Conservation (phyloP, 2,329 filamentous ascomycete species). For the Diaporthe ilicicola region DNA sequence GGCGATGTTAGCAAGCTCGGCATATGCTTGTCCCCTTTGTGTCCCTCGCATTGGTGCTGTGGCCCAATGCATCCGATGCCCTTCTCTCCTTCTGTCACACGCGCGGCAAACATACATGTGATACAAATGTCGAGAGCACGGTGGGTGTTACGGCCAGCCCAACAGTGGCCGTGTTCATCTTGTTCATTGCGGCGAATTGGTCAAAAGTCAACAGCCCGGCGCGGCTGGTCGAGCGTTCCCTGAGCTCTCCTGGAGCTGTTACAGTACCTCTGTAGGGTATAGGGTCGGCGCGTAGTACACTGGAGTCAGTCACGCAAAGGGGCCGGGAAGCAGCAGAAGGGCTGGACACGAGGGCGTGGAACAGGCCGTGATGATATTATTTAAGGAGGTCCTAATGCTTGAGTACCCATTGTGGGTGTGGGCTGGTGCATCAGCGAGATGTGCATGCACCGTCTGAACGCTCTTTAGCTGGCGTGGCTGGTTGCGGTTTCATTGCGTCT, state of each 20-base stretch:
- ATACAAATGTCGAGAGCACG: constrained; percentile 84
- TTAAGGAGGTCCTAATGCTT: constrained; percentile 21
- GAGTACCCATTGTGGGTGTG: constrained; percentile 1
- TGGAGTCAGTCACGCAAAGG: background rate
- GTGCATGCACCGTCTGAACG: constrained; percentile 1
- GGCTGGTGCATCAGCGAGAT: background rate
- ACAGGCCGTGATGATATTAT: constrained; percentile 3
- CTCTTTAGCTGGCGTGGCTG: too few relatives aligned
- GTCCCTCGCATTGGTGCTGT: background rate
- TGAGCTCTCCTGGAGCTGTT: background rate
- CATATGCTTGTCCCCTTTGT: background rate
- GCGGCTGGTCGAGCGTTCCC: background rate
- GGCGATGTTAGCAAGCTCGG: background rate
- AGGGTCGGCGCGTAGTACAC: background rate
- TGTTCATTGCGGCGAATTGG: constrained; percentile 50
- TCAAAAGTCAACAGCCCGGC: background rate
- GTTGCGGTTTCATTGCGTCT: constrained; percentile 21
- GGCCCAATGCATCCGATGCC: background rate
- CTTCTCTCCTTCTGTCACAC: background rate
- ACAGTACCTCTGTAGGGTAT: background rate
- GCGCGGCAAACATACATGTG: constrained; percentile 70
- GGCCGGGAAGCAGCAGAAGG: background rate
- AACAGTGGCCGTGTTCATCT: constrained; percentile 82
- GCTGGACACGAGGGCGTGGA: too few relatives aligned
- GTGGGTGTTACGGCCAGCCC: constrained; percentile 86